These are phyloP conservation scores for Exophiala calicioides DNA, from an alignment of 2,329 filamentous ascomycete species.

Conservation along the genomic window DNA sequence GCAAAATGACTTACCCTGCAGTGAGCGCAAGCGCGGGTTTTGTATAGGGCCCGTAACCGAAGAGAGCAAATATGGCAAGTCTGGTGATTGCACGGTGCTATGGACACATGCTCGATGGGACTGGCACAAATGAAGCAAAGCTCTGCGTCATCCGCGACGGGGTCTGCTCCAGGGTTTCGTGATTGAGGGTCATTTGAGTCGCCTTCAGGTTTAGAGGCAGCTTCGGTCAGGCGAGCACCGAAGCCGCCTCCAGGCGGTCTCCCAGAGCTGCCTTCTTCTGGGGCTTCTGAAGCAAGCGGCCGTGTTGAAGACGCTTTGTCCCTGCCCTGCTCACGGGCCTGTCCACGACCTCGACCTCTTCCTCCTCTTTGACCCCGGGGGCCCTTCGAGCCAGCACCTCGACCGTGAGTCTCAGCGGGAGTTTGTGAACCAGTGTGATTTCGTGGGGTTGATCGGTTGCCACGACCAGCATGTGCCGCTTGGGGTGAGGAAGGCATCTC, in stretches of 20 bases:
- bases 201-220: constrained; percentile 42
- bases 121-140: constrained; percentile 98
- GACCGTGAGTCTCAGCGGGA: constrained; percentile 8
- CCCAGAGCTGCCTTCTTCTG: constrained; percentile 38
- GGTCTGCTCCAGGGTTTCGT: constrained; percentile 10
- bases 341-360: constrained; percentile 68
- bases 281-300: constrained; percentile 32
- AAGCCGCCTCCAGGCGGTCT: constrained; percentile 47
- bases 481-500: constrained; percentile 4
- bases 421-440: constrained; percentile 12
- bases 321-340: constrained; percentile 77
- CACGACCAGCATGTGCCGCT: constrained; percentile 6
- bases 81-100: constrained; percentile 92
- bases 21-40: constrained; percentile 94
- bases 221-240: constrained; percentile 51
- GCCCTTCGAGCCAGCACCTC: constrained; percentile 11
- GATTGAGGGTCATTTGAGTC: constrained; percentile 26
- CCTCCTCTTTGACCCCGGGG: constrained; percentile 23
- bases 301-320: constrained; percentile 55
- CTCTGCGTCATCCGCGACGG: constrained; percentile 63
- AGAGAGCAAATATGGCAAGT: constrained; percentile 96
- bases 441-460: constrained; percentile 10
- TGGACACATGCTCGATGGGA: constrained; percentile 78
- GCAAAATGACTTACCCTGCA: constrained; percentile 67
- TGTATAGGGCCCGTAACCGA: constrained; percentile 88